phyloP scores from a whole-genome alignment of 345 rosid genomes.

The Euphorbia pulcherrima region DNA sequence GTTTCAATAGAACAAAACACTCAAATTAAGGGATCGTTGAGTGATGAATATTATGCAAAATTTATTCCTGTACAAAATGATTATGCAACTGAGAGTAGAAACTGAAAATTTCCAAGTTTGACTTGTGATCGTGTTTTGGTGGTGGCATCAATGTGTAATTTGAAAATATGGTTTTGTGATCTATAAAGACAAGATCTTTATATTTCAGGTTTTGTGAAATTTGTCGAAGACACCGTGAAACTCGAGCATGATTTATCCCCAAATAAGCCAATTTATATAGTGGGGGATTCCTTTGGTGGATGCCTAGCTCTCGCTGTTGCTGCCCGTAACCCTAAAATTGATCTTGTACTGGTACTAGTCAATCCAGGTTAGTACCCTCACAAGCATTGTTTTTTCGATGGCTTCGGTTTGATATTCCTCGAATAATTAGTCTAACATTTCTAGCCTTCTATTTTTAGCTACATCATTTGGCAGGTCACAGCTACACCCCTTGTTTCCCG shows the following conservation, averaged over 20 bases:
- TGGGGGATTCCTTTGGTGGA: constrained; percentile 91
- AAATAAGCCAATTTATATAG: constrained; percentile 71
- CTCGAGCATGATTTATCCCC: constrained; percentile 50
- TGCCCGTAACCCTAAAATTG: constrained; percentile 59
- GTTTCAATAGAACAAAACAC: no score
- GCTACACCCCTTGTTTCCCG: constrained; percentile 63
- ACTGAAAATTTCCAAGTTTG: no score
- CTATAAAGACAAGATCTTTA: background rate
- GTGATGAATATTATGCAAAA: no score
- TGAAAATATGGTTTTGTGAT: no score
- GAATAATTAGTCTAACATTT: constrained; percentile 21
- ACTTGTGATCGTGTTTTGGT: no score
- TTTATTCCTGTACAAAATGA: no score
- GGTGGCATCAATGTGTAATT: no score
- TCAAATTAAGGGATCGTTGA: no score
- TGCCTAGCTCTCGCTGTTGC: constrained; percentile 85
- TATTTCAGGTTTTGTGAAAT: constrained; percentile 49
- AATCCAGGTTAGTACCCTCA: constrained; percentile 61
- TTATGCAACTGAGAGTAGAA: no score
- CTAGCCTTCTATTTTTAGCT: constrained; percentile 41
- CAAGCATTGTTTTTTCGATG: constrained; percentile 5
- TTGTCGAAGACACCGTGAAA: constrained; percentile 59
- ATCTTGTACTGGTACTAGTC: constrained; percentile 59
- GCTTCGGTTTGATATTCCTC: constrained; percentile 3
- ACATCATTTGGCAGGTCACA: constrained; percentile 77